Evolutionary conservation across 2,329 filamentous ascomycete genomes (phyloP), one percentile per base, ranked within the genome.

Genomic region (Fusarium caatingaense): DNA sequence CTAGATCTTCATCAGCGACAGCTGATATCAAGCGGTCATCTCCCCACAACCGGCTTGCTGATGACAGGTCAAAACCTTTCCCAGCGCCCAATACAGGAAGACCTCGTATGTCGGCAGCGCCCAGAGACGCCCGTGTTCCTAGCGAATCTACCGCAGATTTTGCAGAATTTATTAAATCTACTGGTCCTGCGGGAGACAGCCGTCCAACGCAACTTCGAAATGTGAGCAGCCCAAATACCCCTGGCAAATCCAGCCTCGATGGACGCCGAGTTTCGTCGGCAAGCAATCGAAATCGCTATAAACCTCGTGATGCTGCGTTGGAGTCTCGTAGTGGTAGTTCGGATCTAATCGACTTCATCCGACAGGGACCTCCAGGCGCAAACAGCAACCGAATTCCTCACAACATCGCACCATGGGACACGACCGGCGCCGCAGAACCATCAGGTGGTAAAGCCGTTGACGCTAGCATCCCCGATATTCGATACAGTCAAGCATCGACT

Each of bases 321-420:
- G 86, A 89, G 51, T 83, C 82, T 60, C 85, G 84, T 54, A 88
- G 89, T 53, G 90, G 91, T 69, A 97, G 91, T 60, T 92, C 93
- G 15, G 96, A 98, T 65, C 83, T 99, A 61, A 97, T 98, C 71
- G 94, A 98, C 77, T 98, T 99, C 78, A 97, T 99, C 70, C 91
- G 94, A 47, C 91, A 93, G 77, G 95, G 94, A 1, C 94, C 94
- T 5, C 91, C 92, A 0, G 86, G 83, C 65, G 78, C 82, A 46
- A 81, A 83, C 34, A 85, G 84, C 45, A 87, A 87, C 67, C 89
- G 93, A 25, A 96, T 97, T 66, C 92, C 93, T 44, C 90, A 92
- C 20, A 88, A 88, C n/a, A 90, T 96, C 15, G 93, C 94, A 12
- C 93, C 94, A 2, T 97, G 93, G 56, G 90, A 87, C 37, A 95